Percentiles rank a stretch among this genome's conserved stretches.
Evolutionary conservation across 352 stramenopile species (phyloP).

Genomic region (Stephanocyclus meneghinianus): DNA sequence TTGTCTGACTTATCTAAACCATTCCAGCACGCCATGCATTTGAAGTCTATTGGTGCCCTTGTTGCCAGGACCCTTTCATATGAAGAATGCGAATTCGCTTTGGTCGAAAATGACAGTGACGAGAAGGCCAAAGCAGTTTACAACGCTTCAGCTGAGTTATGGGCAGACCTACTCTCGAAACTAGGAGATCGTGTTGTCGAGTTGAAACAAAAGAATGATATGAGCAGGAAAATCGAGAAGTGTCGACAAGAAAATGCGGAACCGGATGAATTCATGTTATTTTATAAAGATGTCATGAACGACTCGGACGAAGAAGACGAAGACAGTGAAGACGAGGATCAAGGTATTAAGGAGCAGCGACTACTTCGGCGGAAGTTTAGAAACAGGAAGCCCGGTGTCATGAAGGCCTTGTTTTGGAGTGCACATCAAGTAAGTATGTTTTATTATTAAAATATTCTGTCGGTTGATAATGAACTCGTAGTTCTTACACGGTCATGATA

Average conservation of each 20-base stretch:
- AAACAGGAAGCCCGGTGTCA: slow-evolving; percentile 18
- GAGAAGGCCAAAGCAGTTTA: slow-evolving; percentile 43
- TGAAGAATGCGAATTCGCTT: slow-evolving; percentile 66
- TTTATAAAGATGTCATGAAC: slow-evolving; percentile 16
- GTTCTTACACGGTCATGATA: neutral
- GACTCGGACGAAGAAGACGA: slow-evolving; percentile 46
- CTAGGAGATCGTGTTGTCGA: slow-evolving; percentile 36
- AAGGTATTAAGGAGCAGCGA: slow-evolving; percentile 20
- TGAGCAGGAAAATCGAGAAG: slow-evolving; percentile 27
- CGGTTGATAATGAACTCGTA: neutral
- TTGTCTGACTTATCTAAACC: neutral
- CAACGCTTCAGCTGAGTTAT: slow-evolving; percentile 44
- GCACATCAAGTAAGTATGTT: slow-evolving; percentile 60
- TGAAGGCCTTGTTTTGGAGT: slow-evolving; percentile 62
- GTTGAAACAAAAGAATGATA: slow-evolving; percentile 8
- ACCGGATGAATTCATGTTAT: slow-evolving; percentile 9
- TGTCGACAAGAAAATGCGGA: slow-evolving; percentile 13
- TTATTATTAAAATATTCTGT: neutral
- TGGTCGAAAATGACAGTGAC: slow-evolving; percentile 42
- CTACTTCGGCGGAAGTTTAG: slow-evolving; percentile 42
- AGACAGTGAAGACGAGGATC: slow-evolving; percentile 19
- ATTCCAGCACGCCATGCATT: slow-evolving; percentile 77
- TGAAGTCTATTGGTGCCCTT: slow-evolving; percentile 79
- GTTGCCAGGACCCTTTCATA: slow-evolving; percentile 76
- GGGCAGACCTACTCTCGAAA: slow-evolving; percentile 43